Evolutionary conservation across 108 stramenopile species (phyloP).

Genomic region (Licmophora abbreviata): DNA sequence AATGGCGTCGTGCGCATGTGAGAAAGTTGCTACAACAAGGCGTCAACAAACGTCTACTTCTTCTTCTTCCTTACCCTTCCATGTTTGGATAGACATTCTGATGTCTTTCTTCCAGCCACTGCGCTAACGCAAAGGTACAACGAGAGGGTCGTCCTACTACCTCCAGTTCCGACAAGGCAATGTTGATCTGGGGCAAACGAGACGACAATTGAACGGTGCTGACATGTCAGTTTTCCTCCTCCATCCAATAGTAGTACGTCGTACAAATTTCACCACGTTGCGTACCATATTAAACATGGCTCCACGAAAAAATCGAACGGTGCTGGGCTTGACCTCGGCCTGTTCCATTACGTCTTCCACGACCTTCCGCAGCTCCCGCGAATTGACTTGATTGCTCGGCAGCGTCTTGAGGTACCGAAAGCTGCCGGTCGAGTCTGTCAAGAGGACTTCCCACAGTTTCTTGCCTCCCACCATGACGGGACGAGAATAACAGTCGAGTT

Average conservation of each 20-base stretch:
- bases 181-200: slow-evolving; percentile 44
- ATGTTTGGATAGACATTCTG: slow-evolving; percentile 77
- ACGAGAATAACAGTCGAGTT: slow-evolving; percentile 88
- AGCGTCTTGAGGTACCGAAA: slow-evolving; percentile 59
- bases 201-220: not conserved
- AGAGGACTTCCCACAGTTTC: slow-evolving; percentile 94
- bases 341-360: slow-evolving; percentile 84
- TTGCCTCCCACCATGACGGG: slow-evolving; percentile 81
- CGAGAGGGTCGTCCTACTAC: slow-evolving; percentile 78
- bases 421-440: slow-evolving; percentile 80
- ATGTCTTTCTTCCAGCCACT: slow-evolving; percentile 90
- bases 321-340: slow-evolving; percentile 57
- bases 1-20: not conserved
- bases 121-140: slow-evolving; percentile 84
- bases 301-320: slow-evolving; percentile 91
- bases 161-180: slow-evolving; percentile 74
- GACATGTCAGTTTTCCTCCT: not conserved
- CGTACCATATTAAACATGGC: slow-evolving; percentile 97
- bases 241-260: not conserved
- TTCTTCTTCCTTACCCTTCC: slow-evolving; percentile 62
- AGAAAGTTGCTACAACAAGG: not conserved
- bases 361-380: slow-evolving; percentile 75
- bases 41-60: not conserved
- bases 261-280: slow-evolving; percentile 6
- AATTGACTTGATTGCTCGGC: slow-evolving; percentile 86